A percentile compares a stretch with the other conserved stretches of the same genome.
These are phyloP conservation scores for Botrytis hyacinthi DNA, from an alignment of 2,329 filamentous ascomycete genomes.

Conservation along the genomic window DNA sequence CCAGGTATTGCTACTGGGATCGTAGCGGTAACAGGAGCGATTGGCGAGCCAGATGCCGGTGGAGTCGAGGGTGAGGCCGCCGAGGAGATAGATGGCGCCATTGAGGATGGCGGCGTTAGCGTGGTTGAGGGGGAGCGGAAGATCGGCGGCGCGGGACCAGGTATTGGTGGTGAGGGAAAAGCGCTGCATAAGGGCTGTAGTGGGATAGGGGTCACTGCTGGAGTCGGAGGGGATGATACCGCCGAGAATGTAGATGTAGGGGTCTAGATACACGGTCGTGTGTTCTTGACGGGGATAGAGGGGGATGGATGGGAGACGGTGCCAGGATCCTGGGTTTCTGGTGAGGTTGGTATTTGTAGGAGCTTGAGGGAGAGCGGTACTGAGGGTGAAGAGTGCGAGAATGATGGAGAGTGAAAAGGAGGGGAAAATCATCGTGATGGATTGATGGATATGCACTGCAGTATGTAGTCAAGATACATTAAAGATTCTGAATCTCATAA, in stretches of 20 bases:
- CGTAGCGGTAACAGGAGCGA: conserved; percentile 22
- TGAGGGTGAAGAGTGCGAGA: background rate
- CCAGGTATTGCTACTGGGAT: conserved; percentile 12
- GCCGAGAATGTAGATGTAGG: conserved; percentile 25
- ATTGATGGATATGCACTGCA: background rate
- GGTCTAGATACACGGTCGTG: conserved; percentile 18
- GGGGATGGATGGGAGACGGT: conserved; percentile 4
- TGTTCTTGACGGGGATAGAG: conserved; percentile 28
- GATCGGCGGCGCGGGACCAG: conserved; percentile 36
- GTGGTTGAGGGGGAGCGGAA: conserved; percentile 41
- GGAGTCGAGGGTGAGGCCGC: conserved; percentile 36
- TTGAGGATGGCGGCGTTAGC: conserved; percentile 41
- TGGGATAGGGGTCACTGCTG: conserved; percentile 6
- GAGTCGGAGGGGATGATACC: conserved; percentile 17
- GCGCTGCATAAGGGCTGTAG: conserved; percentile 34
- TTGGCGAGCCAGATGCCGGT: conserved; percentile 20
- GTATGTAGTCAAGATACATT: background rate
- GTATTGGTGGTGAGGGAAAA: conserved; percentile 38
- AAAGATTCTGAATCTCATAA: background rate
- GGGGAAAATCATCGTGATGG: background rate
- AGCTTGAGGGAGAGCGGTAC: background rate
- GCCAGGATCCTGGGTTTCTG: background rate
- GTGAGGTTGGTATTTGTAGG: background rate
- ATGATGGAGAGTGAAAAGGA: background rate
- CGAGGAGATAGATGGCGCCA: conserved; percentile 43